Evolutionary conservation across 768 basidiomycete species (phyloP).

Genomic region (Boletus rubropictus): DNA sequence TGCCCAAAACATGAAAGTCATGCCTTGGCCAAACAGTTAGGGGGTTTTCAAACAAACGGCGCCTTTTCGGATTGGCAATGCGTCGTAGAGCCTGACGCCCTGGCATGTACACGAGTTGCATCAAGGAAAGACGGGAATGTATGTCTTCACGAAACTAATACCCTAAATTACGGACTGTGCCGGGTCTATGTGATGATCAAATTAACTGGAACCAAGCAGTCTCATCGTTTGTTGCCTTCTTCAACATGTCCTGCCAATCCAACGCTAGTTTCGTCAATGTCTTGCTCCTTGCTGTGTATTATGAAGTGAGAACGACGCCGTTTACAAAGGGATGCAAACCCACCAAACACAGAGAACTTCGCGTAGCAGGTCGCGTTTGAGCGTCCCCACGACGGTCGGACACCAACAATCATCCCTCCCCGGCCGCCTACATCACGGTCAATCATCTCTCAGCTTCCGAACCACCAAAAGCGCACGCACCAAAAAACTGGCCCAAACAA

Average conservation of each 20-base stretch:
- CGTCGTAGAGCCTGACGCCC: background rate
- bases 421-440: slow-evolving; percentile 48
- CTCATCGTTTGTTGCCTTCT: slow-evolving; percentile 55
- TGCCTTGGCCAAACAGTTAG: too few species aligned
- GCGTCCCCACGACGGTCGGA: slow-evolving; percentile 60
- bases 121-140: background rate
- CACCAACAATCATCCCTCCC: slow-evolving; percentile 59
- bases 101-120: slow-evolving; percentile 1
- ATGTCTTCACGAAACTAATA: background rate
- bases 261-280: slow-evolving; percentile 66
- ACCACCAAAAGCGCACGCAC: slow-evolving; percentile 41
- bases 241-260: slow-evolving; percentile 80
- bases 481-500: slow-evolving; percentile 86
- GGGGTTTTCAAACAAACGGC: background rate
- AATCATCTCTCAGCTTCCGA: background rate
- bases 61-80: slow-evolving; percentile 4
- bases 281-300: slow-evolving; percentile 58
- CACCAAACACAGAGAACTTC: slow-evolving; percentile 79
- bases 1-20: too few species aligned
- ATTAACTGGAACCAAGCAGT: slow-evolving; percentile 2
- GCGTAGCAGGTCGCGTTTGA: slow-evolving; percentile 76
- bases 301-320: slow-evolving; percentile 4
- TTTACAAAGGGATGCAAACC: slow-evolving; percentile 22
- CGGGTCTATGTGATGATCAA: background rate
- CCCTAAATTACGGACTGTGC: background rate